Percentiles rank a stretch among this genome's conserved stretches.
These are phyloP conservation scores for Candida loeiensis DNA, from an alignment of 805 yeast species.

Conservation along the genomic window DNA sequence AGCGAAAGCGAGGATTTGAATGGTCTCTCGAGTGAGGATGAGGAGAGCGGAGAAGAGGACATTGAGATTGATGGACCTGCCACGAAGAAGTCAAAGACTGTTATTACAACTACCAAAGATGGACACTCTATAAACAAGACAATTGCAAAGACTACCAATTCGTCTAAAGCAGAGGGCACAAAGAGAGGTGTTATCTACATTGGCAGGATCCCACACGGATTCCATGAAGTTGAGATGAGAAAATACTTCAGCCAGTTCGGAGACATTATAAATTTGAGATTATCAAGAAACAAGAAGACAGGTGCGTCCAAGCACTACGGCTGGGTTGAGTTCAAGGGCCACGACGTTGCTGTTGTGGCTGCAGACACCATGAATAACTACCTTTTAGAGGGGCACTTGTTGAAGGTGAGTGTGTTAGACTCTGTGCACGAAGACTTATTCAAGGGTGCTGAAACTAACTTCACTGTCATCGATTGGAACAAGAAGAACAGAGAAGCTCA, in stretches of 20 bases:
- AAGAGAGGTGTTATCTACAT: conserved; percentile 73
- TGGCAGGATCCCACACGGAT: conserved; percentile 91
- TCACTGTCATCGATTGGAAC: conserved; percentile 57
- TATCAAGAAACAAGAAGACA: conserved; percentile 85
- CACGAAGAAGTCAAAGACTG: conserved; percentile 19
- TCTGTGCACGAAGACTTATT: conserved; percentile 58
- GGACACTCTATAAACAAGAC: conserved; percentile 23
- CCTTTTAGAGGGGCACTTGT: conserved; percentile 78
- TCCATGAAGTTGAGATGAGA: conserved; percentile 75
- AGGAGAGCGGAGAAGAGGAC: conserved; percentile 12
- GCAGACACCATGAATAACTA: conserved; percentile 96
- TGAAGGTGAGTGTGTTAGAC: conserved; percentile 58
- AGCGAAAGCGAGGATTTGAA: conserved; percentile 24
- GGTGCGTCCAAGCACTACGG: conserved; percentile 92
- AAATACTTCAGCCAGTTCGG: conserved; percentile 92
- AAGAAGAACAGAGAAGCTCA: conserved; percentile 50
- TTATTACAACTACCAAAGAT: conserved; percentile 8
- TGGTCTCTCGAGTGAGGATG: conserved; percentile 16
- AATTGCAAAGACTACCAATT: conserved; percentile 8
- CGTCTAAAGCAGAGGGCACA: conserved; percentile 21
- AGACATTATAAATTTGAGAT: conserved; percentile 66
- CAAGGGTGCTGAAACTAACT: conserved; percentile 52
- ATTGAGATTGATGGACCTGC: conserved; percentile 27
- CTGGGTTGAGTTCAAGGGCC: conserved; percentile 74
- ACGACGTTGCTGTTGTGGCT: conserved; percentile 80